phyloP scores from a whole-genome alignment of 768 basidiomycete species.

The Leucosporidium scottii region DNA sequence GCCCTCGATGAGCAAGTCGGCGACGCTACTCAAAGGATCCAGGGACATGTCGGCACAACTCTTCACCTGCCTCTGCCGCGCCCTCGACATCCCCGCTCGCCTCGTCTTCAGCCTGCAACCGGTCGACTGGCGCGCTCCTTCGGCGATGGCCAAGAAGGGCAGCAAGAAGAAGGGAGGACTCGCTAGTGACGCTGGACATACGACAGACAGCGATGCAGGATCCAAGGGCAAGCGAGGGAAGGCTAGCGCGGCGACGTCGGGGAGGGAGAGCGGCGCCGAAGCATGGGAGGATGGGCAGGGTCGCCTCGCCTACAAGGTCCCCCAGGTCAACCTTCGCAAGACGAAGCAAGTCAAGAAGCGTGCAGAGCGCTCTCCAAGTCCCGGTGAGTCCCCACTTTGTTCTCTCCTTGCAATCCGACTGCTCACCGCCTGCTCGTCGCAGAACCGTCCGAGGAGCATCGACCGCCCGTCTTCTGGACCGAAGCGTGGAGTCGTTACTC shows the following conservation, averaged over 20 bases:
- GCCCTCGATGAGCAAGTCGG: neutral
- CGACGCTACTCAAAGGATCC: constrained; percentile 52
- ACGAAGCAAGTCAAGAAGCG: neutral
- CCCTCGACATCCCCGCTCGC: constrained; percentile 74
- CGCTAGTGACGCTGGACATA: no score
- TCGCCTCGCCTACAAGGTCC: constrained; percentile 21
- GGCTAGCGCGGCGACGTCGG: constrained; percentile 8
- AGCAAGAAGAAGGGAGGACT: constrained; percentile 25
- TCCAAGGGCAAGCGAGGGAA: constrained; percentile 31
- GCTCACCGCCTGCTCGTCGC: neutral
- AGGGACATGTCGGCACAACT: constrained; percentile 82
- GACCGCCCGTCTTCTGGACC: constrained; percentile 87
- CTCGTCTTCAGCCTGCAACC: constrained; percentile 85
- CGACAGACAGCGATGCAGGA: constrained; percentile 1
- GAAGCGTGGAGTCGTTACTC: constrained; percentile 93
- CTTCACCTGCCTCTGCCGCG: constrained; percentile 82
- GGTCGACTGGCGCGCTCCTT: constrained; percentile 70
- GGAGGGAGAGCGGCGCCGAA: neutral
- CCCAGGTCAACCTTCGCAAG: constrained; percentile 17
- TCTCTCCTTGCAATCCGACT: neutral
- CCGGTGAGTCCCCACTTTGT: constrained; percentile 20
- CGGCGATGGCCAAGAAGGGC: constrained; percentile 43
- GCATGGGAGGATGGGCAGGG: constrained; percentile 19
- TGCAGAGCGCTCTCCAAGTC: constrained; percentile 7
- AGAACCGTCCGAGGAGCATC: constrained; percentile 16